Conservation (phyloP, 495 filamentous ascomycete species). For the Peziza echinospora region DNA sequence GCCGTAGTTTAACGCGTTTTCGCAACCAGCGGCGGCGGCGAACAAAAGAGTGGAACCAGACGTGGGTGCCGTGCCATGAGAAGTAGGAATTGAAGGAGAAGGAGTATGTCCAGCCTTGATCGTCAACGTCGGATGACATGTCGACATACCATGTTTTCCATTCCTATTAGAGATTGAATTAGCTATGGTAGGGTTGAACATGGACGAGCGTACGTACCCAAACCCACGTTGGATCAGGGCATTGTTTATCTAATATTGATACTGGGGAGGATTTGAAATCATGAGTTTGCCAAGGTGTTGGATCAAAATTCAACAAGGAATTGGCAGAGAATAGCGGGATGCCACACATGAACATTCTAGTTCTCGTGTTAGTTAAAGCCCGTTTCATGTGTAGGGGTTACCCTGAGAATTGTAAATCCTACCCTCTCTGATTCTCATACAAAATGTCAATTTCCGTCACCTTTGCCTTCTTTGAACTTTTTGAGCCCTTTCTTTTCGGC, state of each 20-base stretch:
- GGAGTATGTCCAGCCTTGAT: constrained; percentile 90
- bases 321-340: constrained; percentile 68
- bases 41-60: constrained; percentile 85
- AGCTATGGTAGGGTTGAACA: not conserved
- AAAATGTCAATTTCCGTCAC: constrained; percentile 62
- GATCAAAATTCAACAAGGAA: constrained; percentile 73
- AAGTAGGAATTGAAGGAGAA: constrained; percentile 58
- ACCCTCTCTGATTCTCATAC: constrained; percentile 80
- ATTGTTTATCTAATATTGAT: constrained; percentile 71
- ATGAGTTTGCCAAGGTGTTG: constrained; percentile 61
- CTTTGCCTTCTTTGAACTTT: constrained; percentile 2
- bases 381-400: constrained; percentile 23
- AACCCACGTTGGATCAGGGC: constrained; percentile 87
- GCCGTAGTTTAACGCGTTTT: constrained; percentile 43
- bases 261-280: constrained; percentile 53
- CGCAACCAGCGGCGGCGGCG: constrained; percentile 73
- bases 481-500: constrained; percentile 2
- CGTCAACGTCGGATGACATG: constrained; percentile 66
- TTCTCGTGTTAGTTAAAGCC: constrained; percentile 1
- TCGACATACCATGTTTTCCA: constrained; percentile 93
- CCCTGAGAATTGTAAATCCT: not conserved
- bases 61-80: constrained; percentile 76
- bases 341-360: constrained; percentile 56
- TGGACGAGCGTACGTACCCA: constrained; percentile 33
- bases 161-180: constrained; percentile 19